Percentiles rank a stretch among this genome's conserved stretches.
Conservation (phyloP, 371 early-diverging fungal genomes). For the Actinomortierella wolfii region DNA sequence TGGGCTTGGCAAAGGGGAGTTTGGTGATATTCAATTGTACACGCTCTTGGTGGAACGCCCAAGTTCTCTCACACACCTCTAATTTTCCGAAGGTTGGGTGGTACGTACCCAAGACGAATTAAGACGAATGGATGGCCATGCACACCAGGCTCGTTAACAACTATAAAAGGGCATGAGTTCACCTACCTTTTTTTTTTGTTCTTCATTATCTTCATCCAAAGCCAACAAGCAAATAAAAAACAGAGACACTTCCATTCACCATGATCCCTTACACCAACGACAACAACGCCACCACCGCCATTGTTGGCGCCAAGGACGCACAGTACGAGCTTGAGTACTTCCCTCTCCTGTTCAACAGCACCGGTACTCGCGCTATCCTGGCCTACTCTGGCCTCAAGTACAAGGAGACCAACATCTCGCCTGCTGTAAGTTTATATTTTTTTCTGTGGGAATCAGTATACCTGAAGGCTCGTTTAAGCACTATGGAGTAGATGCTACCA, state of each 20-base stretch:
- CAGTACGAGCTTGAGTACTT: slow-evolving; percentile 28
- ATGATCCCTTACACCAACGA: slow-evolving; percentile 25
- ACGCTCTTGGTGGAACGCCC: too few species aligned
- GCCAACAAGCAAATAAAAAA: too few species aligned
- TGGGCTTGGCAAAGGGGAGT: too few species aligned
- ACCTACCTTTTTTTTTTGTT: neutral
- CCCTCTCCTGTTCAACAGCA: slow-evolving; percentile 18
- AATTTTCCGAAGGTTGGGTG: too few species aligned
- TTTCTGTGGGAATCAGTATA: neutral
- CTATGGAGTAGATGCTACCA: too few species aligned
- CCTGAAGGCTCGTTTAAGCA: too few species aligned
- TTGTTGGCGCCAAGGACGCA: slow-evolving; percentile 14
- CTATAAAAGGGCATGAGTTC: slow-evolving; percentile 1
- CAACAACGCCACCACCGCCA: slow-evolving; percentile 16
- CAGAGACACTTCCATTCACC: too few species aligned
- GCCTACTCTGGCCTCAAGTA: slow-evolving; percentile 18
- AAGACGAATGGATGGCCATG: too few species aligned
- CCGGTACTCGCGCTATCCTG: slow-evolving; percentile 17
- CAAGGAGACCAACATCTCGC: slow-evolving; percentile 14
- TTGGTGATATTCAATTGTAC: too few species aligned
- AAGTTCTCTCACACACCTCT: too few species aligned
- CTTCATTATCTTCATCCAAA: neutral
- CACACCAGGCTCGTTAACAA: too few species aligned
- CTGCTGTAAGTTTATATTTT: slow-evolving; percentile 6
- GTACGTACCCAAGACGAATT: too few species aligned